These are phyloP conservation scores for Fusarium verrucosum DNA, from an alignment of 2,329 filamentous ascomycete species.

Conservation along the genomic window DNA sequence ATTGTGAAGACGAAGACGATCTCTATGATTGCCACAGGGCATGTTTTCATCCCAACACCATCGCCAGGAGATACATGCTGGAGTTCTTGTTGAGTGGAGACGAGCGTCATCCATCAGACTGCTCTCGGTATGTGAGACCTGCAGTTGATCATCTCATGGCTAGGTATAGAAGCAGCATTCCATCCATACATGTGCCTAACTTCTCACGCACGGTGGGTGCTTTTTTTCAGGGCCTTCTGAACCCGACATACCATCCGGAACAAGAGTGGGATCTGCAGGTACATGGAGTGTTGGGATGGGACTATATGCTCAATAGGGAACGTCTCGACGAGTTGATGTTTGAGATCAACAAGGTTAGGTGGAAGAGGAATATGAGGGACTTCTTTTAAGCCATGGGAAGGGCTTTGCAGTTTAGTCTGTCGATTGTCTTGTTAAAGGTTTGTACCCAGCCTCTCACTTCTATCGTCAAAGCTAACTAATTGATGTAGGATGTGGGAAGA, in stretches of 20 bases:
- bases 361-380: background rate
- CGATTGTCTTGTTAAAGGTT: too few relatives aligned
- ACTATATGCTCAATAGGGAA: too few relatives aligned
- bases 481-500: too few relatives aligned
- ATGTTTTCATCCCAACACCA: slow-evolving; percentile 7
- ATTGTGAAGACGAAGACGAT: background rate
- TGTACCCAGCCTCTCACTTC: too few relatives aligned
- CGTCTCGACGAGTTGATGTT: background rate
- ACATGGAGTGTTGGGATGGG: slow-evolving; percentile 6
- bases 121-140: background rate
- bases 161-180: background rate
- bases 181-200: background rate
- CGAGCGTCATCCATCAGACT: too few relatives aligned
- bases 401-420: too few relatives aligned
- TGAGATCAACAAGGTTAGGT: background rate
- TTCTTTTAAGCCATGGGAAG: background rate
- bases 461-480: too few relatives aligned
- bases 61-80: background rate
- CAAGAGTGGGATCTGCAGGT: background rate
- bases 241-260: background rate
- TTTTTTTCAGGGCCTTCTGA: background rate
- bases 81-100: background rate
- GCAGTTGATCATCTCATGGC: background rate
- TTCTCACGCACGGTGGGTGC: background rate
- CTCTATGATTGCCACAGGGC: background rate